These are phyloP conservation scores for Colletotrichum sojae DNA, from an alignment of 2,329 filamentous ascomycete species.

Conservation along the genomic window DNA sequence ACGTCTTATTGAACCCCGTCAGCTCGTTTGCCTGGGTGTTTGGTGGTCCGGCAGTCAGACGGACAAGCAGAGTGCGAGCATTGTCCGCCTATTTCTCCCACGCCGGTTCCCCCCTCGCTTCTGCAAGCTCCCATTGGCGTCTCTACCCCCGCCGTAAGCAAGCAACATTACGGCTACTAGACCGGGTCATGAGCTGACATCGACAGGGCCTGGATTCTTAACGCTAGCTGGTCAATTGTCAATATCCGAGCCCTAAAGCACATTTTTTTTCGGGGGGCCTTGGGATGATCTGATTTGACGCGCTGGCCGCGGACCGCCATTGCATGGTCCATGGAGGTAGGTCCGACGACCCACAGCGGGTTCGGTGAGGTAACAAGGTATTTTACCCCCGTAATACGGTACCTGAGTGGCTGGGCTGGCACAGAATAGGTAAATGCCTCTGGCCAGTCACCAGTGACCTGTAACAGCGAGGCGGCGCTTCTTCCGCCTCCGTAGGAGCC, in stretches of 20 bases:
- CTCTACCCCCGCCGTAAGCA: background rate
- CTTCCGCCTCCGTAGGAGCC: no score
- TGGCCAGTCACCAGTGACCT: background rate
- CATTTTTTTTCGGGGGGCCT: conserved; percentile 1
- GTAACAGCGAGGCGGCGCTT: no score
- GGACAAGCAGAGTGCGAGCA: conserved; percentile 22
- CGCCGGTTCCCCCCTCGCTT: conserved; percentile 12
- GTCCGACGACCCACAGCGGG: no score
- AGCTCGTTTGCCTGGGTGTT: background rate
- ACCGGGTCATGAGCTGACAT: conserved; percentile 15
- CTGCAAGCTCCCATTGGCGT: conserved; percentile 11
- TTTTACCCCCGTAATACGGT: conserved; percentile 1
- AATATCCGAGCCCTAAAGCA: conserved; percentile 38
- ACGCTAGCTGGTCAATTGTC: conserved; percentile 30
- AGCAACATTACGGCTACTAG: background rate
- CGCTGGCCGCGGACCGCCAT: background rate
- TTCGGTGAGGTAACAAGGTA: background rate
- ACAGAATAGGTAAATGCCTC: conserved; percentile 5
- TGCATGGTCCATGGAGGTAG: no score
- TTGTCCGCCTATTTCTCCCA: conserved; percentile 16
- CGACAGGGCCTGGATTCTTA: conserved; percentile 26
- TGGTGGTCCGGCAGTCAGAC: conserved; percentile 10
- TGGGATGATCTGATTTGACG: conserved; percentile 29
- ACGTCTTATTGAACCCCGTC: background rate
- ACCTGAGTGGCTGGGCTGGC: background rate